A percentile compares a stretch with the other conserved stretches of the same genome.
These are phyloP conservation scores for Syzygium oleosum DNA, from an alignment of 345 rosid species.

Conservation along the genomic window DNA sequence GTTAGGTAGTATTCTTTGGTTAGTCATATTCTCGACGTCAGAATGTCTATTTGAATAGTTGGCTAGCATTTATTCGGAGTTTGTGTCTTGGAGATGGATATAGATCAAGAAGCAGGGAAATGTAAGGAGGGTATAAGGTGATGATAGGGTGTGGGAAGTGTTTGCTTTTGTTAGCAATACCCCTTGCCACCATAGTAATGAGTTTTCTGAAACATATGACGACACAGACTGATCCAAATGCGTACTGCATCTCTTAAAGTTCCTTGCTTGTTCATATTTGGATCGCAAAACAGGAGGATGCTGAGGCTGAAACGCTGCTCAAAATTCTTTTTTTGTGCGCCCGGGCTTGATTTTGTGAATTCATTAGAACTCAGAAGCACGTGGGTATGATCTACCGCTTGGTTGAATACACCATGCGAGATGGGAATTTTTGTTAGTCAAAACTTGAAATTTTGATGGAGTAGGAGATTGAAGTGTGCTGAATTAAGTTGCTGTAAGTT, in stretches of 20 bases:
- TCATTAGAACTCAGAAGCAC: background rate
- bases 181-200: background rate
- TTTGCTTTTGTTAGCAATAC: background rate
- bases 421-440: background rate
- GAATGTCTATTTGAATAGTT: background rate
- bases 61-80: background rate
- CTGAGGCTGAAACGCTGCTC: background rate
- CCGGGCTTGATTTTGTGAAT: background rate
- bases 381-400: background rate
- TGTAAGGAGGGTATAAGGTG: background rate
- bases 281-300: background rate
- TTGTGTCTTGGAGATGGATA: background rate
- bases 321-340: background rate
- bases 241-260: background rate
- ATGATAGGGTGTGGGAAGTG: background rate
- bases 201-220: background rate
- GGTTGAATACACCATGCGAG: background rate
- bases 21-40: background rate
- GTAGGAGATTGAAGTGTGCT: background rate
- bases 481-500: background rate
- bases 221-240: background rate
- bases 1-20: background rate
- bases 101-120: background rate
- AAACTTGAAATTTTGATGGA: background rate
- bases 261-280: no score